Evolutionary conservation across 2,329 filamentous ascomycete genomes (phyloP), one percentile per base, ranked within the genome.

Genomic region (Fusarium tricinctum): DNA sequence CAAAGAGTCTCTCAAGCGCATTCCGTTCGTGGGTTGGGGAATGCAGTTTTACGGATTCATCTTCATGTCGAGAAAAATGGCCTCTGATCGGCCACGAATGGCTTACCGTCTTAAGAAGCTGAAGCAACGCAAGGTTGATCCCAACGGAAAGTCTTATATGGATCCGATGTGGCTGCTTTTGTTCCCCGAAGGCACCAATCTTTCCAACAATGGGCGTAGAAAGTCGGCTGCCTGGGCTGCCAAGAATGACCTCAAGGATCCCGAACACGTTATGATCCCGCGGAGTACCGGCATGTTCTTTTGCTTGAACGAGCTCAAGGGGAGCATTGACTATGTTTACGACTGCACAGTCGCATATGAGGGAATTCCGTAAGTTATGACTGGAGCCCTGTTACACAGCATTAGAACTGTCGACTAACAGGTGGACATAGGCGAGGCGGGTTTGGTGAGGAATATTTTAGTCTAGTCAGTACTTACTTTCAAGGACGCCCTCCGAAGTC

Each of bases 311-410:
- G 90, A 97, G 78, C 82, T 97, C 15, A 88, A 88, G 72, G 87
- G 86, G 10, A 90, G 90, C 0, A 88, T 94, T 0, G 91, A 96
- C 13, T 97, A 92, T 81, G 83, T 97, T 1, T 97, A 97, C 73
- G 93, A 97, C 79, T 97, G 94, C 79, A 98, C 96, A 0, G 91
- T 99, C 58, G 94, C 93, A 6, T 99, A 99, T 76, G 95, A 97
- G 79, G 95, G 96, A 15, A 88, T 97, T 43, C 92, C 92, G 91
- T 95, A 86, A 85, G 93, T 91, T 32, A 10, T 33, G 22, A 30
- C 52, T 30, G 13, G n/a, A 22, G n/a, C 35, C n/a, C 22, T n/a
- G 32, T 49, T 32, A 22, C 46, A 61, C 48, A 63, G 58, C 42
- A 66, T 63, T 39, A 35, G 43, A 23, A 20, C 17, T 38, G 17